Conservation (phyloP, 768 basidiomycete genomes). For the Kwoniella newhampshirensis region DNA sequence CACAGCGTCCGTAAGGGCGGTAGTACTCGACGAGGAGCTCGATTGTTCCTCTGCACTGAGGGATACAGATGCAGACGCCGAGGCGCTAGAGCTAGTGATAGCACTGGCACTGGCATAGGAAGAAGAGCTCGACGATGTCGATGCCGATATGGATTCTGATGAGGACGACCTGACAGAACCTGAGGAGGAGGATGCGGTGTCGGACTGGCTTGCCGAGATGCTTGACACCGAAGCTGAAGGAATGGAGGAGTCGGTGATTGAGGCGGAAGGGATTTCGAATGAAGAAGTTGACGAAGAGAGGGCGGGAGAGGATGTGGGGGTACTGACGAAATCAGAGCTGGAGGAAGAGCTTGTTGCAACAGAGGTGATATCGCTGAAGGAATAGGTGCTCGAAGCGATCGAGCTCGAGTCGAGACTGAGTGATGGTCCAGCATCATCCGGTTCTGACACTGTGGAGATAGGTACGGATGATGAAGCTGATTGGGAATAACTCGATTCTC, state of each 20-base stretch:
- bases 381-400: not conserved
- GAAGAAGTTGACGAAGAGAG: conserved; percentile 11
- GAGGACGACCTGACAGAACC: conserved; percentile 15
- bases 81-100: not conserved
- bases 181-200: conserved; percentile 1
- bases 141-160: not conserved
- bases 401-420: not conserved
- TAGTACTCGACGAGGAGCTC: conserved; percentile 23
- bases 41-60: conserved; percentile 12
- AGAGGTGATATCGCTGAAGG: conserved; percentile 10
- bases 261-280: conserved; percentile 8
- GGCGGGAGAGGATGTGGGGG: not conserved
- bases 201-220: not conserved
- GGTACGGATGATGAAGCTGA: not conserved
- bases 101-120: not conserved
- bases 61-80: not conserved
- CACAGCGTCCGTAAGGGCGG: conserved; percentile 9
- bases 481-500: not conserved
- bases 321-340: conserved; percentile 7
- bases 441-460: conserved; percentile 1
- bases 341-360: conserved; percentile 6
- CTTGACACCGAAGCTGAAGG: not conserved
- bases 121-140: not conserved
- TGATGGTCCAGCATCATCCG: not conserved
- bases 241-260: conserved; percentile 12